Evolutionary conservation across 2,329 filamentous ascomycete species (phyloP).

Genomic region (Fusarium heterosporum): DNA sequence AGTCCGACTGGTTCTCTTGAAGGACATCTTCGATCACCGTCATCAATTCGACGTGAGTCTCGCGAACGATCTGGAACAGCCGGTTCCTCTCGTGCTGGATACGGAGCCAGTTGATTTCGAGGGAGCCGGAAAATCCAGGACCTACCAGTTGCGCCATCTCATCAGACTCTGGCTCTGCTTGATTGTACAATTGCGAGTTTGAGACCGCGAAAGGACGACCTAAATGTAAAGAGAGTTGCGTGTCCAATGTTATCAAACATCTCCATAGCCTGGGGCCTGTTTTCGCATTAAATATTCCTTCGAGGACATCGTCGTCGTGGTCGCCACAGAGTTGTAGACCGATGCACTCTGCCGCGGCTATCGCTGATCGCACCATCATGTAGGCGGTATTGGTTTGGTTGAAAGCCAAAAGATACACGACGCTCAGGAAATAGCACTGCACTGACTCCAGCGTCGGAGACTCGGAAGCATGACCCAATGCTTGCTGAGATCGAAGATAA

Average conservation of each 20-base stretch:
- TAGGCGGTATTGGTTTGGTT: slow-evolving; percentile 37
- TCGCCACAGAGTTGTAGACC: slow-evolving; percentile 26
- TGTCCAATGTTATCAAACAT: slow-evolving; percentile 38
- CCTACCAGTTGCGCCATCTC: slow-evolving; percentile 21
- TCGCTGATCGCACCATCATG: slow-evolving; percentile 29
- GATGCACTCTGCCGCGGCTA: slow-evolving; percentile 35
- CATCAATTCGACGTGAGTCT: slow-evolving; percentile 33
- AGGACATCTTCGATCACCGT: slow-evolving; percentile 32
- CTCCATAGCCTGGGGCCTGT: slow-evolving; percentile 30
- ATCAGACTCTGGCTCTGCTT: slow-evolving; percentile 18
- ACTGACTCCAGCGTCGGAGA: slow-evolving; percentile 58
- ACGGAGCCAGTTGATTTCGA: slow-evolving; percentile 39
- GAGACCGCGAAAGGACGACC: slow-evolving; percentile 36
- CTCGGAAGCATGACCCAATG: slow-evolving; percentile 57
- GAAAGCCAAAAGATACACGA: slow-evolving; percentile 54
- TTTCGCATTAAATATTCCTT: not conserved
- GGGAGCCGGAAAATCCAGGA: slow-evolving; percentile 17
- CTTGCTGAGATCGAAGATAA: slow-evolving; percentile 59
- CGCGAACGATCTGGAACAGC: slow-evolving; percentile 33
- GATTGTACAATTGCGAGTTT: not conserved
- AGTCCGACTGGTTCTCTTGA: slow-evolving; percentile 29
- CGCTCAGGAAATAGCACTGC: slow-evolving; percentile 60
- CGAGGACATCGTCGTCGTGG: not conserved
- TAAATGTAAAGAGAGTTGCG: slow-evolving; percentile 32
- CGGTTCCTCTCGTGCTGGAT: slow-evolving; percentile 37